Base-by-base conservation (phyloP, 805 yeast genomes). In the Cyberlindnera maclurae region DNA sequence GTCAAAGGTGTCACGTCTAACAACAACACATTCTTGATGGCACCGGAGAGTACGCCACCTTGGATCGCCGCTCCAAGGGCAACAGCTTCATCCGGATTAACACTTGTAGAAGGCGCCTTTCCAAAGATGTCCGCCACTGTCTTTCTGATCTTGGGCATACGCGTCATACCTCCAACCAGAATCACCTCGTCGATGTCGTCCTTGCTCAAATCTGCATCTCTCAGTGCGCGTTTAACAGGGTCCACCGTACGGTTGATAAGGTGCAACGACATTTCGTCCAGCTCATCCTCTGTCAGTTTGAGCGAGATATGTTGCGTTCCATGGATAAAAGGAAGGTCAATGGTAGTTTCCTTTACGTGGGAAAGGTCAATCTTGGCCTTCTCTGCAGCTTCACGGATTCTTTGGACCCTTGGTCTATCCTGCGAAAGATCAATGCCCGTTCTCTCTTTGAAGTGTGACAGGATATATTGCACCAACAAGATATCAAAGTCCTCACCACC, bases 41-140 rank as follows among this genome's bases (percentile, higher is more conserved):
- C 87, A 48, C 95, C 95, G 15, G 89, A 80, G 40, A 84, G 64
- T 29, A 84, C 81, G 50, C 89, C 94, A 53, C 90, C 95, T 64
- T 84, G 95, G 52, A 84, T 82, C 34, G 94, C 93, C 26, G 95
- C 95, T 55, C 95, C 95, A 48, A 84, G 63, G 33, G 94, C 93
- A 36, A 84, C 94, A n/a, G 93, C 89, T 62, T 84, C 95, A 59
- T 84, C 95, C n/a, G 95, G 94, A 57, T 84, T 84, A 11, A 84
- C 85, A 15, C 76, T 72, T 31, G 82, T 77, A 38, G 79, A 80
- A 29, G 90, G 89, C 44, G 71, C 67, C 55, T 73, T 79, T 26
- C 71, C 68, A 55, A 84, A 82, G 12, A 79, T 46, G 9, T 65
- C 64, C 45, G 68, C 71, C 15, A 84, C 90, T 7, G 77, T 67